Conservation (phyloP, 106 monocot species). For the Acorus calamus region DNA sequence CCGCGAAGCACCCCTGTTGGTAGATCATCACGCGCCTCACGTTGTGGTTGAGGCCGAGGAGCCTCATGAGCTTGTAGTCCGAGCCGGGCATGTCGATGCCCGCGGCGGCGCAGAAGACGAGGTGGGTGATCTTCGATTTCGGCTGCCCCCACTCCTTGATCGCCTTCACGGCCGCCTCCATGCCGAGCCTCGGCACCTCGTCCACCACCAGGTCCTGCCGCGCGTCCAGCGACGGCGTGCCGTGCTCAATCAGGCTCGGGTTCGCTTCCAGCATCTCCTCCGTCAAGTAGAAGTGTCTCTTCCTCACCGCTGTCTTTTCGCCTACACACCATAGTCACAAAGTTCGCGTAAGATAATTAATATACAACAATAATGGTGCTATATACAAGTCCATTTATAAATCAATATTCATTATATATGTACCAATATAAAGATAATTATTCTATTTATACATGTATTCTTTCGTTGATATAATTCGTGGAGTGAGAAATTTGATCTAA, state of each 20-base stretch:
- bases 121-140: constrained; percentile 62
- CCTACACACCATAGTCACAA: constrained; percentile 2
- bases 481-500: no score
- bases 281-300: constrained; percentile 42
- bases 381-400: no score
- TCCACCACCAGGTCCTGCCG: constrained; percentile 55
- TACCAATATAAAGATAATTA: no score
- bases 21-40: constrained; percentile 68
- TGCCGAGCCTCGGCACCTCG: constrained; percentile 61
- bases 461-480: no score
- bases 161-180: constrained; percentile 44
- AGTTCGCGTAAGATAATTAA: no score
- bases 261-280: constrained; percentile 50
- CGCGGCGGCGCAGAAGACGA: constrained; percentile 61
- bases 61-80: constrained; percentile 67
- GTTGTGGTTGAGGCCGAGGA: constrained; percentile 55
- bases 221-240: constrained; percentile 52
- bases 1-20: constrained; percentile 67
- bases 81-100: constrained; percentile 82
- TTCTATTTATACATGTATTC: no score
- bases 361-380: no score
- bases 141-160: constrained; percentile 74
- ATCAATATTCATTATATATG: no score
- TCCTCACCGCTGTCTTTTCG: constrained; percentile 47
- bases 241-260: constrained; percentile 50